A percentile compares a stretch with the other conserved stretches of the same genome.
Evolutionary conservation across 257 asterid genomes (phyloP).

Genomic region (Solanum ossicruentum): DNA sequence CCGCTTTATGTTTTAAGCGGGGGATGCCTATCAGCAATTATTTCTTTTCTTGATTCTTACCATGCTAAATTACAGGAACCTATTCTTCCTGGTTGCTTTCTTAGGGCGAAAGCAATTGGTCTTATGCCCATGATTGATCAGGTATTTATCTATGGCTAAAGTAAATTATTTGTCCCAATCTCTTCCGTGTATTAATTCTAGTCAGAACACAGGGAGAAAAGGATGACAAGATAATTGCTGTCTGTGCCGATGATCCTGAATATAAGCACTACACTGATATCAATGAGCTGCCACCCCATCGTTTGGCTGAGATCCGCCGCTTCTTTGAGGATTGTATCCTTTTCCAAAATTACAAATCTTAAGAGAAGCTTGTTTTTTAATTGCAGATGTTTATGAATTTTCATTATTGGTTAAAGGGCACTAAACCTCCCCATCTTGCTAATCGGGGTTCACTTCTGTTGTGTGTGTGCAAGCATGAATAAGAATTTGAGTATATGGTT

Average conservation of each 20-base stretch:
- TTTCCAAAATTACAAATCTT: neutral
- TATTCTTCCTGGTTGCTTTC: slow-evolving; percentile 89
- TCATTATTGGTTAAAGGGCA: neutral
- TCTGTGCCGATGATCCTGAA: slow-evolving; percentile 93
- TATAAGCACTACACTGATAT: slow-evolving; percentile 71
- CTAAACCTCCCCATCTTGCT: too few relatives aligned
- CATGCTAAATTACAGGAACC: slow-evolving; percentile 45
- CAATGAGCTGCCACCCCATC: slow-evolving; percentile 87
- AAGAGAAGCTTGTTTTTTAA: neutral
- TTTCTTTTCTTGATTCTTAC: neutral
- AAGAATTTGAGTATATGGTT: neutral
- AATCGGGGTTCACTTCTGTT: neutral
- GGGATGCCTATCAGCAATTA: neutral
- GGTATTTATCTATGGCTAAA: slow-evolving; percentile 22
- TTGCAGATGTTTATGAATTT: neutral
- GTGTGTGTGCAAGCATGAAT: neutral
- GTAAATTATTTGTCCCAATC: neutral
- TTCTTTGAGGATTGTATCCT: slow-evolving; percentile 96
- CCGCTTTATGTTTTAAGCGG: neutral
- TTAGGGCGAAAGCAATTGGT: slow-evolving; percentile 95
- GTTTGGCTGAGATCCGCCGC: slow-evolving; percentile 87
- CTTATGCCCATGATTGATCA: slow-evolving; percentile 99
- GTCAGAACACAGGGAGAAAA: slow-evolving; percentile 54
- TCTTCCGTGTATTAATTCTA: neutral
- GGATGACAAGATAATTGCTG: slow-evolving; percentile 97